phyloP scores from a whole-genome alignment of 2,329 filamentous ascomycete genomes.

The Fusarium sp. region DNA sequence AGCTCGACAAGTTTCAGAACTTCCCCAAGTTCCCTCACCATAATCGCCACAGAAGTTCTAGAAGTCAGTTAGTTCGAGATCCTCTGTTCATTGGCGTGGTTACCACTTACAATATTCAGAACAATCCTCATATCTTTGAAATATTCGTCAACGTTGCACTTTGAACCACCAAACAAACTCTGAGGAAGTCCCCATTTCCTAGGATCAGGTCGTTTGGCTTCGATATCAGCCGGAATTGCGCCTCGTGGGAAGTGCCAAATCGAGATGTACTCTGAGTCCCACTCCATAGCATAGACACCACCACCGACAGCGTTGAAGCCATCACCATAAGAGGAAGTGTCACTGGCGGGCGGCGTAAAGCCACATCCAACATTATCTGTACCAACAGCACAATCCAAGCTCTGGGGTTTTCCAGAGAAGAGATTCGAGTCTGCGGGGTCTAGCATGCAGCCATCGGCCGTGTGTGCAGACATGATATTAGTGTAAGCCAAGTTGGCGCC shows the following conservation, averaged over 20 bases:
- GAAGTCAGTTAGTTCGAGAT: background rate
- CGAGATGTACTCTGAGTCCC: conserved; percentile 73
- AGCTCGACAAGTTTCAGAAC: conserved; percentile 49
- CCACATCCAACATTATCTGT: conserved; percentile 56
- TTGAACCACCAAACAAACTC: conserved; percentile 71
- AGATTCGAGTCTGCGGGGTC: conserved; percentile 27
- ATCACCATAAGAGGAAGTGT: conserved; percentile 64
- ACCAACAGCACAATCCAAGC: conserved; percentile 51
- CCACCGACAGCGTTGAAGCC: conserved; percentile 73
- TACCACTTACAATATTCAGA: conserved; percentile 66
- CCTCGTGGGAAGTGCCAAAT: conserved; percentile 81
- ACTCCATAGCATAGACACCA: conserved; percentile 77
- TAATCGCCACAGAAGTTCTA: conserved; percentile 81
- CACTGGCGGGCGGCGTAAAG: conserved; percentile 50
- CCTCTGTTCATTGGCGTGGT: background rate
- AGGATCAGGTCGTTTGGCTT: conserved; percentile 67
- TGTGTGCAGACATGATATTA: conserved; percentile 72
- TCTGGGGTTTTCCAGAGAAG: conserved; percentile 41
- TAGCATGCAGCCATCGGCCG: conserved; percentile 49
- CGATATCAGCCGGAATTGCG: conserved; percentile 72
- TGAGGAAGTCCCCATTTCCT: conserved; percentile 73
- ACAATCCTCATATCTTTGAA: conserved; percentile 78
- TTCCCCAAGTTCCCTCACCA: conserved; percentile 62
- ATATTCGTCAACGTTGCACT: conserved; percentile 71
- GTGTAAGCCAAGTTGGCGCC: conserved; percentile 69